Evolutionary conservation across 2,329 filamentous ascomycete genomes (phyloP).

Genomic region (Xylaria sp.): DNA sequence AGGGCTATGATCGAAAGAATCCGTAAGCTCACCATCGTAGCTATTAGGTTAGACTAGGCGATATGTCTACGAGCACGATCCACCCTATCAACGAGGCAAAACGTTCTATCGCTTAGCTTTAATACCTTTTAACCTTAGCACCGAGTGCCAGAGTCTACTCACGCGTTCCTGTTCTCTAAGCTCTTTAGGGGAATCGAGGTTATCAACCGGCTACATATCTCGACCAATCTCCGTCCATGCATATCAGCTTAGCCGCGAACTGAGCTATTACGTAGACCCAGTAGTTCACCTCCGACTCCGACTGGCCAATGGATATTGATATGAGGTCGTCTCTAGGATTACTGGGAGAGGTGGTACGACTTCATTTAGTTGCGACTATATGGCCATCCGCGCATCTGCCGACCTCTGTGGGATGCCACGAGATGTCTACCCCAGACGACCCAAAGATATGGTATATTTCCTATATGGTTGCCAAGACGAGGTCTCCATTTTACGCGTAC

Average conservation of each 20-base stretch:
- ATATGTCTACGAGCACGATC: neutral
- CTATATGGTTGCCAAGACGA: conserved; percentile 3
- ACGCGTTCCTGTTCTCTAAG: neutral
- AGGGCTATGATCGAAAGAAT: conserved; percentile 29
- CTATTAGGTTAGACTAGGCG: neutral
- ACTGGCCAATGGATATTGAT: conserved; percentile 27
- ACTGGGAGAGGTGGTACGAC: conserved; percentile 11
- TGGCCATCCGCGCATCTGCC: conserved; percentile 25
- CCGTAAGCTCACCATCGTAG: conserved; percentile 33
- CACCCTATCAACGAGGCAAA: neutral
- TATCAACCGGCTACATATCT: conserved; percentile 20
- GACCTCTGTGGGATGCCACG: conserved; percentile 6
- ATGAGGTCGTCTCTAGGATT: neutral
- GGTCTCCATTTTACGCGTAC: conserved; percentile 10
- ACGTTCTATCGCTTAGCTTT: neutral
- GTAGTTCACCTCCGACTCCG: neutral
- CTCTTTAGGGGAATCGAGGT: neutral
- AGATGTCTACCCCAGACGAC: neutral
- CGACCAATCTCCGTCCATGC: conserved; percentile 24
- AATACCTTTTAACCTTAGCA: neutral
- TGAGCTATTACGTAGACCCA: conserved; percentile 30
- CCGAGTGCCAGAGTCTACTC: conserved; percentile 4
- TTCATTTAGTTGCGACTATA: conserved; percentile 19
- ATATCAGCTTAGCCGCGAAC: conserved; percentile 37
- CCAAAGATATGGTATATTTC: conserved; percentile 15